Base-by-base conservation (phyloP, 495 filamentous ascomycete genomes). In the Tuber borchii region DNA sequence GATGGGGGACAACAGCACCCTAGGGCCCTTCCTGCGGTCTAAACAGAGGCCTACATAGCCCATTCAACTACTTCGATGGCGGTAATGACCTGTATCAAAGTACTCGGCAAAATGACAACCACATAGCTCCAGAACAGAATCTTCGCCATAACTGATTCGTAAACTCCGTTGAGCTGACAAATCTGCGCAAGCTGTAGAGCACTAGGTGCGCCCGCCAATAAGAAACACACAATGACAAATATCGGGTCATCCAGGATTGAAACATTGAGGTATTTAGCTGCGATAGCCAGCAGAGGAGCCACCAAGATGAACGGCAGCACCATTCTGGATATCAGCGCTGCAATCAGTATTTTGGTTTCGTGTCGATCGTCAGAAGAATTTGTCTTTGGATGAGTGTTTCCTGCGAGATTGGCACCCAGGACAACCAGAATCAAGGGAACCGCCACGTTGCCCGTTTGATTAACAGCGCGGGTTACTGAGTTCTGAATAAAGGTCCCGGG, bases 81-180 rank as follows among this genome's bases (percentile, higher is more conserved):
- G 80, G 91, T 89, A 88, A 97, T 91, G 69, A 99, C 95, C 31
- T 97, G 88, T 51, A 94, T 82, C 40, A 99, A 87, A 2, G 95
- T 99, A 19, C 93, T 97, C 8, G 95, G 95, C 34, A 99, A 89
- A 76, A 99, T 98, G 34, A 83, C 76, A 42, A 83, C 81, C 34
- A 99, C 95, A 80, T 99, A 99, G 85, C 95, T 97, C 87, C 97
- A 94, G 88, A 98, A 97, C 31, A 98, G 85, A 69, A 99, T 86
- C 83, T 90, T 93, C 40, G 93, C 91, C 93, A 99, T 98, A 46
- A 94, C 92, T 40, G 90, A 89, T 85, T 97, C 93, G 83, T 93
- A 99, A 19, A 98, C 96, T 75, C 91, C 92, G 83, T 99, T 99
- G 84, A 98, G 93, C 86, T 98, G 96, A 85, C 95, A 99, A 76